Base-by-base conservation (phyloP, 1,284 basidiomycete species). In the Naganishia sp. region DNA sequence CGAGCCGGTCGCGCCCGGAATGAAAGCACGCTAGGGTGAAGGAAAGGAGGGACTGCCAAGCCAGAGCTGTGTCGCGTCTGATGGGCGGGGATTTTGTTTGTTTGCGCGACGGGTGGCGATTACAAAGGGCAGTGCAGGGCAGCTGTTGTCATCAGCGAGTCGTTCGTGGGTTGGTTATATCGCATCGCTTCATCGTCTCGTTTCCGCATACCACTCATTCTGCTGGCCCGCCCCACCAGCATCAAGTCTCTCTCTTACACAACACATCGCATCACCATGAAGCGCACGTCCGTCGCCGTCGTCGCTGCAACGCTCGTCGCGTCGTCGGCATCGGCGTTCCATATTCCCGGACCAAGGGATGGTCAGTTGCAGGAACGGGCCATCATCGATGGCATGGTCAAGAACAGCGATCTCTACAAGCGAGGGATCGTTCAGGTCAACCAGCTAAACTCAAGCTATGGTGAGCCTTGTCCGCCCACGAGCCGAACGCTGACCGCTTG, bases 321-420 rank as follows among this genome's bases (percentile, higher is more conserved):
- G 6, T 55, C 52, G 11, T 23, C 47, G 21, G 52, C 46, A 15
- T 65, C 53, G 11, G 53, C 63, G 31, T 54, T 55, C 32, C 50
- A 56, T 32, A 50, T 65, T 28, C 63, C 63, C 21, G 55, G 53
- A 4, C 51, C 61, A 10, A 31, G 61, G 9, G 53, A 57, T 57
- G 61, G 46, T 13, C 61, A 63, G 50, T 50, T 63, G 11, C 61
- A 63, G 42, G 61, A 63, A 32, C 61, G 52, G 7, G 46, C 63
- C 35, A 49, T 65, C 54, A 42, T 56, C 46, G 63, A 55, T 56
- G 50, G 50, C 42, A 53, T 53, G 61, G 63, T 54, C 46, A 56
- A 67, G 47, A 53, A 52, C 35, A 55, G 61, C 31, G 45, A 63
- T 47, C 61, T 67, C 58, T 51, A 55, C 52, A 67, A 54, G 54